Base-by-base conservation (phyloP, 805 yeast species). In the Cyberlindnera xylosilytica region DNA sequence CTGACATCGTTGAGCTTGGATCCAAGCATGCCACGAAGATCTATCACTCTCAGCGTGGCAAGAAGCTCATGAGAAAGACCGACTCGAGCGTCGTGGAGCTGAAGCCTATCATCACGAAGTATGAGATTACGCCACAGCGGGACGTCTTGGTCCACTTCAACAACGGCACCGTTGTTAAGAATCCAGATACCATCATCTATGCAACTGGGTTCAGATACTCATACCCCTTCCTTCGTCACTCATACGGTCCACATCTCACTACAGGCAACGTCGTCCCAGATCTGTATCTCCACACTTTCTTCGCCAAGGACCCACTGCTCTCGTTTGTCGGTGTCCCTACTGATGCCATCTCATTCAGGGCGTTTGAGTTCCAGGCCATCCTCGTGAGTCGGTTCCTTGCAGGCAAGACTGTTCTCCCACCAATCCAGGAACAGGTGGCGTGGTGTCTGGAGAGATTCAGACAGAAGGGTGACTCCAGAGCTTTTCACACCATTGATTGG, bases 151-250 rank as follows among this genome's bases (percentile, higher is more conserved):
- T 76, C 3, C 53, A 60, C 4, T 74, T 79, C 40, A 63, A 41
- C 1, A 76, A 75, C 43, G 85, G 79, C 6, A 46, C 64, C 3
- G 55, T 45, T 10, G 49, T 78, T 1, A 43, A 46, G 3, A 65
- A 63, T 22, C 70, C 82, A 24, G 87, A 83, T 50, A 50, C 54
- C 29, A 66, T 85, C 15, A 60, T 84, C n/a, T 81, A 78, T 56
- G 83, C 85, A 36, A 84, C 91, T 0, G 93, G 93, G 1, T 84
- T 81, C 61, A 65, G 73, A 22, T 78, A 74, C 54, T 70, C 74
- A 34, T 68, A 72, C 44, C 89, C 90, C 9, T 81, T 73, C 51
- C 61, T 84, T 4, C 39, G 34, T 34, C 52, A 44, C 5, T 36
- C 50, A 19, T 49, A 47, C 23, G 47, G 47, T 3, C 54, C 62